phyloP scores from a whole-genome alignment of 345 rosid species.

The Populus pruinosa region DNA sequence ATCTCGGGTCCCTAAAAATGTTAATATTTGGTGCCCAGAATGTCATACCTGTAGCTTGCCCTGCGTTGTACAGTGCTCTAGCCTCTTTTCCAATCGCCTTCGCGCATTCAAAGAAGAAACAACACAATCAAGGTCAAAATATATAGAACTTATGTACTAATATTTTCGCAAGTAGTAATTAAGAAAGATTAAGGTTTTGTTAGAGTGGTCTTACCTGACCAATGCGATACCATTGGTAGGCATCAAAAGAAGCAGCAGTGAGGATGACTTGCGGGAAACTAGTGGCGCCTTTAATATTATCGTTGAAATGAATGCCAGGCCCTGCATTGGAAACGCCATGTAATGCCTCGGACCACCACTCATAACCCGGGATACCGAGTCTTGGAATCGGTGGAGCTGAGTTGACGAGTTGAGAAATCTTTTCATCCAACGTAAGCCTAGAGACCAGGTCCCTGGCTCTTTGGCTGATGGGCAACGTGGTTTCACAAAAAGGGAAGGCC shows the following conservation, averaged over 20 bases:
- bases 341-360: slow-evolving; percentile 96
- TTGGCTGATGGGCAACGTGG: slow-evolving; percentile 45
- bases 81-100: slow-evolving; percentile 31
- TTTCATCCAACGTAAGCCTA: slow-evolving; percentile 70
- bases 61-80: slow-evolving; percentile 28
- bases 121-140: neutral
- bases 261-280: slow-evolving; percentile 91
- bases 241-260: slow-evolving; percentile 74
- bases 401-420: slow-evolving; percentile 72
- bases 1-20: slow-evolving; percentile 35
- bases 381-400: slow-evolving; percentile 63
- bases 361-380: slow-evolving; percentile 69
- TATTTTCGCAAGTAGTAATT: neutral
- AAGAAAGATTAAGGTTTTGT: neutral
- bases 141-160: neutral
- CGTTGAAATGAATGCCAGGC: slow-evolving; percentile 61
- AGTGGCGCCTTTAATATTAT: slow-evolving; percentile 58
- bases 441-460: slow-evolving; percentile 73
- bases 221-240: slow-evolving; percentile 73
- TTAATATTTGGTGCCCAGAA: slow-evolving; percentile 35
- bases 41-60: slow-evolving; percentile 31
- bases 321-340: slow-evolving; percentile 73
- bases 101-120: neutral
- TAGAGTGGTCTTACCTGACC: slow-evolving; percentile 44
- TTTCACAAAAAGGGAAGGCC: slow-evolving; percentile 44